Evolutionary conservation across 148 eudicot genomes (phyloP), one percentile per base, ranked within the genome.

Genomic region (Fagopyrum tataricum): DNA sequence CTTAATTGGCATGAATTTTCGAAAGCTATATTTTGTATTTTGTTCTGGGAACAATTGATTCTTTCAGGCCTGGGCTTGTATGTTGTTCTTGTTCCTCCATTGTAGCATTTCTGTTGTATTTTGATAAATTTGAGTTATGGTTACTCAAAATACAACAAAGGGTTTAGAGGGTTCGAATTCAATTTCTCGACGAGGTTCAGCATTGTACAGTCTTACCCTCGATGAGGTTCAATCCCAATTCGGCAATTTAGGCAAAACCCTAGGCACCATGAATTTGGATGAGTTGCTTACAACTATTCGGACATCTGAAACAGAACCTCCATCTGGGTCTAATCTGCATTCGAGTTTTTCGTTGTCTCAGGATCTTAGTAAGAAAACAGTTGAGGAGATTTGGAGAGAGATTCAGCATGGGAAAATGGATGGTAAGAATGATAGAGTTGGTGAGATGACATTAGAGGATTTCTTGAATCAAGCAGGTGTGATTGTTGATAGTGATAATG

Each of bases 381-480:
- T 95, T 46, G 97, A 90, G 80, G 96, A 95, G 73, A 90, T 92
- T 76, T 92, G 96, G 97, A 88, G 84, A 39, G 94, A 91, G 74
- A 95, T 74, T 95, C 73, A 92, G 85, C 59, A 88, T 82, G 48
- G 67, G 21, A 86, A 86, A 51, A 83, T 79, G 72, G 81, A 67
- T 37, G 70, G 18, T 77, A 71, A 5, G 12, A 24, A 59, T 26
- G 68, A 69, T 18, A 69, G 42, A 5, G 31, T 69, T 14, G 99
- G 97, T 74, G 99, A 95, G 79, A 92, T 95, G 82, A 95, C 97
- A 26, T 77, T 95, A 81, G 99, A 95, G 82, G 93, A 90, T 73
- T 95, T 95, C 85, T 82, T 94, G 83, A 87, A 84, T 70, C 87
- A 89, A 71, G 98, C 97, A 5, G 98, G 98, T 56, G 86, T 94